Base-by-base conservation (phyloP, 192 early-diverging fungal genomes). In the Piromyces finnis region DNA sequence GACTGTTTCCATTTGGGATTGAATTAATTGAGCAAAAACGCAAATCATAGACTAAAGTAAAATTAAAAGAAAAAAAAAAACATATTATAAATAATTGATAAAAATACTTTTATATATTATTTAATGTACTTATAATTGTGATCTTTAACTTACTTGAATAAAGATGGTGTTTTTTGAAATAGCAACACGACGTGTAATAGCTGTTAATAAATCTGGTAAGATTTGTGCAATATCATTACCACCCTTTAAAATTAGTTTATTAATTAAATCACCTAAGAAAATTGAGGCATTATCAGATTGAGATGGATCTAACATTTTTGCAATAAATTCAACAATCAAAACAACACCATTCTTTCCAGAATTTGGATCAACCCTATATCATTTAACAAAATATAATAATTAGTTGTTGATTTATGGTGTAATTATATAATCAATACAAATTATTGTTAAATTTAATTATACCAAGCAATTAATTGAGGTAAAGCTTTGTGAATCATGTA, bases 261-360 rank as follows among this genome's bases (percentile, higher is more conserved):
- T 89, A 35, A 95, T 91, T 41, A 98, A 84, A 81, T 95, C 94
- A n/a, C 96, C 96, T 29, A 98, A 91, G 88, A 96, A 96, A 29
- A 96, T 84, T 0, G 93, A 89, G 0, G 92, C 91, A 0, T 93
- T 94, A 83, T 99, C 95, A 30, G 89, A 89, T 29, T 90, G 87
- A 5, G 86, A 83, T 36, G 95, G 95, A 29, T 89, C 87, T 82
- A 97, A 82, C 30, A 97, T 83, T 59, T 92, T 90, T 37, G 92
- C 93, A 29, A 97, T 88, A 83, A 95, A 92, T 28, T 92, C 89
- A 27, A 99, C 88, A 29, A 95, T 87, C 82, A 91, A 90, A 78
- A 93, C 94, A 29, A 99, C 82, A 3, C 97, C 97, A 16, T 88
- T 81, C 26, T 32, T 35, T 12, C 80, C 80, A 29, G 30, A 16